Evolutionary conservation across 2,329 filamentous ascomycete genomes (phyloP), one percentile per base, ranked within the genome.

Genomic region (Ceratocystis cacaofunesta): DNA sequence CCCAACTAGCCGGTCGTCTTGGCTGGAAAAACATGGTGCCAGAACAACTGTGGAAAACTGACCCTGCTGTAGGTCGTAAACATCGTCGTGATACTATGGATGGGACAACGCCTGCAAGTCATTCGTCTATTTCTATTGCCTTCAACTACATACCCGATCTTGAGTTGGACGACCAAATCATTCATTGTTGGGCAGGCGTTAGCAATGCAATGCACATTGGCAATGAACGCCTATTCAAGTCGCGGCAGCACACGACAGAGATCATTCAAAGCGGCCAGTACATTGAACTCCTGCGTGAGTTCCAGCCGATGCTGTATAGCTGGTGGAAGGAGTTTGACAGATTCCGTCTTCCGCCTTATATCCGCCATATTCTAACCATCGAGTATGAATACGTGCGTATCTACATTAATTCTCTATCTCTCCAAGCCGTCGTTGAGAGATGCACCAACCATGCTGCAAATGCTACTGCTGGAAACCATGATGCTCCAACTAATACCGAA

Each of bases 341-440:
- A n/a, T 87, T 89, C 71, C 82, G 83, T 65, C 79, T 88, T 63
- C 85, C 85, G 1, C 82, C 78, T 25, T 87, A 82, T 68, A 86
- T 85, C 69, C 78, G 82, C 36, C 85, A 91, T 72, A 92, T 97
- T 67, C 79, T 99, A 36, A 87, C 85, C 6, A 96, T 97, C 69
- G 94, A 99, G 76, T 96, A 94, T 72, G 90, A 97, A 72, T 96
- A 96, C 73, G 90, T 92, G 30, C 85, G 92, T 71, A 88, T 96
- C 62, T 97, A 97, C 72, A 83, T 96, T 76, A 96, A 97, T 74
- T 96, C 92, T 0, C 80, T 99, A 1, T 92, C 92, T 1, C 78
- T 99, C 1, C 94, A 99, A 76, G 94, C 94, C 25, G 91, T 97
- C 2, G 90, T 97, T 5, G 92, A 96, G 75, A 85, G 92, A 68